These are phyloP conservation scores for Lichtheimia ornata DNA, from an alignment of 371 early-diverging fungal genomes.

Conservation along the genomic window DNA sequence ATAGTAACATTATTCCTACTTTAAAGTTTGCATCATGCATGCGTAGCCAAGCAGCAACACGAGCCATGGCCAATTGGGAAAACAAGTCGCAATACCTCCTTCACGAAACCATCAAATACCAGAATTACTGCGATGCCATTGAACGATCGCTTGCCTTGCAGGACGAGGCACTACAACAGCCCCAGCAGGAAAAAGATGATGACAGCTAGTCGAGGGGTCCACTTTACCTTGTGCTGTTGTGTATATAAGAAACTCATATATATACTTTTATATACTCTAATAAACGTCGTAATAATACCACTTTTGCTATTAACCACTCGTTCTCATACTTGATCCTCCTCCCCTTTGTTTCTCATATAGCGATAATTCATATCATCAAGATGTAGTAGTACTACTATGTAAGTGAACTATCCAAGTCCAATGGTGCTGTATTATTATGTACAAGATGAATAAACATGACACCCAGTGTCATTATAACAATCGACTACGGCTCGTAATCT, in stretches of 20 bases:
- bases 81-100: slow-evolving; percentile 79
- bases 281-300: too few relatives aligned
- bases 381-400: not conserved
- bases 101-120: slow-evolving; percentile 86
- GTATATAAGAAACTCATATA: too few relatives aligned
- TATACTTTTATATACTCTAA: too few relatives aligned
- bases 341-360: slow-evolving; percentile 27
- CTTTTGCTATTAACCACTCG: not conserved
- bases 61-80: slow-evolving; percentile 86
- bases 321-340: slow-evolving; percentile 25
- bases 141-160: slow-evolving; percentile 61
- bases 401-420: too few relatives aligned
- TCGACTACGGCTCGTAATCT: slow-evolving; percentile 10
- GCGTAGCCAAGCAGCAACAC: slow-evolving; percentile 48
- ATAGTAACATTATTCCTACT: not conserved
- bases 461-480: slow-evolving; percentile 10
- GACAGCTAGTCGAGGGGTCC: too few relatives aligned
- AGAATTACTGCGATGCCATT: slow-evolving; percentile 81
- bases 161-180: slow-evolving; percentile 24
- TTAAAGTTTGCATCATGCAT: not conserved
- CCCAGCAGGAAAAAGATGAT: too few relatives aligned
- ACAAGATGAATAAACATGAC: too few relatives aligned
- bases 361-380: not conserved
- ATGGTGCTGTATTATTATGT: too few relatives aligned
- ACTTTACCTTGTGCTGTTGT: too few relatives aligned